A percentile compares a stretch with the other conserved stretches of the same genome.
These are phyloP conservation scores for Grammothele lineata DNA, from an alignment of 768 basidiomycete genomes.

Conservation along the genomic window DNA sequence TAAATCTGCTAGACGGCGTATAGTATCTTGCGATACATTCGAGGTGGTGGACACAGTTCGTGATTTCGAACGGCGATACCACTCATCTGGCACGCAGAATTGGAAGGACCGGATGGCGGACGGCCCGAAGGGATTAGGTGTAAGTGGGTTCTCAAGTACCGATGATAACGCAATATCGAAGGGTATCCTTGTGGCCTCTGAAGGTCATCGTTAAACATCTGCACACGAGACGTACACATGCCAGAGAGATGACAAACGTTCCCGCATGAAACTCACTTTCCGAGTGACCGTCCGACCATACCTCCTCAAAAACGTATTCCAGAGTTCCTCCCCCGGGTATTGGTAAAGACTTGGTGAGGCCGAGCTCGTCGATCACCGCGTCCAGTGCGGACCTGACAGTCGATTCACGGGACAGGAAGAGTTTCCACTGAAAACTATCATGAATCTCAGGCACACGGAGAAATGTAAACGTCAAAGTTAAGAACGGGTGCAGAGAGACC, in stretches of 20 bases:
- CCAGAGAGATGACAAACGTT: no score
- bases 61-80: constrained; percentile 69
- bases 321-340: constrained; percentile 64
- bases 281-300: constrained; percentile 47
- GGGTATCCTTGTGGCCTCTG: constrained; percentile 45
- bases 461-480: constrained; percentile 53
- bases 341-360: constrained; percentile 60
- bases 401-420: constrained; percentile 57
- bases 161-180: constrained; percentile 38
- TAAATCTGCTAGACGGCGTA: constrained; percentile 44
- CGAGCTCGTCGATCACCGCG: constrained; percentile 56
- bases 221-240: no score
- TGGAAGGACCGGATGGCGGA: constrained; percentile 42
- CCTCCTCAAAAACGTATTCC: constrained; percentile 73
- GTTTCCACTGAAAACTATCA: constrained; percentile 63
- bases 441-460: constrained; percentile 72
- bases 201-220: not conserved
- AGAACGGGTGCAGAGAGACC: constrained; percentile 61
- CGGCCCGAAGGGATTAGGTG: constrained; percentile 14
- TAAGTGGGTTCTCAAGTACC: constrained; percentile 35
- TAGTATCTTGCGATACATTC: constrained; percentile 49
- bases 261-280: constrained; percentile 57
- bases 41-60: constrained; percentile 44
- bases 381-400: constrained; percentile 54
- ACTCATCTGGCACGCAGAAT: constrained; percentile 74